Evolutionary conservation across 148 eudicot species (phyloP).

Genomic region (Amaranthus hypochondriacus): DNA sequence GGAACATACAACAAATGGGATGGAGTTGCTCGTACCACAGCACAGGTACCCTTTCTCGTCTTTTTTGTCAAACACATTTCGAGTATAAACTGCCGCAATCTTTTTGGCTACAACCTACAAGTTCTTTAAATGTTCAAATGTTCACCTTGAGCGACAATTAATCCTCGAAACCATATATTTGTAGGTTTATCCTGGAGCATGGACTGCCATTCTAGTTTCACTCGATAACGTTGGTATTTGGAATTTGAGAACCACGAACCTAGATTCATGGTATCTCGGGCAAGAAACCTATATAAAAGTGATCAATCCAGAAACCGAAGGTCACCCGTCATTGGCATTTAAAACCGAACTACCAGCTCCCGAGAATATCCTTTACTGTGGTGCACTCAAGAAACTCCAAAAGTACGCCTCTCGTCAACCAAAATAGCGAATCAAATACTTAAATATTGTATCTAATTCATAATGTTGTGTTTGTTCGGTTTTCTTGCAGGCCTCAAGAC

Average conservation of each 20-base stretch:
- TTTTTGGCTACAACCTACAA: not conserved
- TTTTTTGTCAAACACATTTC: not conserved
- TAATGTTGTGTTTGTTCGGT: not conserved
- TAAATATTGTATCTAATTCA: too few relatives aligned
- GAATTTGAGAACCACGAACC: conserved; percentile 91
- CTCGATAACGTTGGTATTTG: conserved; percentile 93
- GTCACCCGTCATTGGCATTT: conserved; percentile 54
- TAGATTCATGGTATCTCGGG: conserved; percentile 95
- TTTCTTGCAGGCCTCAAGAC: conserved; percentile 55
- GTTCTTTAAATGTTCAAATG: not conserved
- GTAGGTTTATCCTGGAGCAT: conserved; percentile 95
- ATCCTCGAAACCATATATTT: not conserved
- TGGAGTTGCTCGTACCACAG: conserved; percentile 85
- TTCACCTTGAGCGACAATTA: not conserved
- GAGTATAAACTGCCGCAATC: not conserved
- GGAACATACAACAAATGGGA: conserved; percentile 99
- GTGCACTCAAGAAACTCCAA: conserved; percentile 62
- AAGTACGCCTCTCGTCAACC: conserved; percentile 43
- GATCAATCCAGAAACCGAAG: conserved; percentile 62
- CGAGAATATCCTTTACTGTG: conserved; percentile 78
- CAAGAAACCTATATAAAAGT: conserved; percentile 89
- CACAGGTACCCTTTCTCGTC: conserved; percentile 52
- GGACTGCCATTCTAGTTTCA: conserved; percentile 91
- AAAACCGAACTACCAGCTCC: conserved; percentile 79
- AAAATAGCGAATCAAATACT: not conserved